Percentiles rank a stretch among this genome's conserved stretches.
phyloP scores from a whole-genome alignment of 371 early-diverging fungal species.

The Capillidium rhysosporum region DNA sequence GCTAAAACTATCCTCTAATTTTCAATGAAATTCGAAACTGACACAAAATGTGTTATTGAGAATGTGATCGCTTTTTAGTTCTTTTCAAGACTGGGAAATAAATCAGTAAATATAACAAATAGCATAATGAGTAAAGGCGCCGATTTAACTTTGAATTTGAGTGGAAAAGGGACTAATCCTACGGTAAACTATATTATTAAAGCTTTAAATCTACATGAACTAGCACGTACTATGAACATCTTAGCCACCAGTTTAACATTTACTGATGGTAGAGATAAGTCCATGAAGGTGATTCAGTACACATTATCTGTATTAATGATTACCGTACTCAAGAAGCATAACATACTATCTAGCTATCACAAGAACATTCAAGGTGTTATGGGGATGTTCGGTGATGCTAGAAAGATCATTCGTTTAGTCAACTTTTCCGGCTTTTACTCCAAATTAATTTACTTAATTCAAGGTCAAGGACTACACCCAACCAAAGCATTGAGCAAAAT shows the following conservation, averaged over 20 bases:
- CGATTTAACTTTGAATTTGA: no score
- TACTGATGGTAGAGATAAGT: conserved; percentile 63
- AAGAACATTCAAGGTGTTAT: conserved; percentile 24
- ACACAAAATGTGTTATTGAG: no score
- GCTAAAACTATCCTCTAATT: no score
- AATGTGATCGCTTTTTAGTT: no score
- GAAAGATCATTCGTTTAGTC: conserved; percentile 47
- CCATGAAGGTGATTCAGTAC: conserved; percentile 55
- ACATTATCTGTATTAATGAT: conserved; percentile 38
- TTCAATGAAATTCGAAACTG: no score
- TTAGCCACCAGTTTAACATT: conserved; percentile 16
- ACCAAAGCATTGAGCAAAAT: neutral
- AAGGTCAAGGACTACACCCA: neutral
- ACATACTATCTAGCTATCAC: conserved; percentile 16
- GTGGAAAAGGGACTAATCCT: no score
- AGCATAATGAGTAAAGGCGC: no score
- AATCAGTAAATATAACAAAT: no score
- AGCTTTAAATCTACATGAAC: neutral
- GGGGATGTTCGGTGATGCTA: conserved; percentile 41
- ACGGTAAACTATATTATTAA: neutral
- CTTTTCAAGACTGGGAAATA: no score
- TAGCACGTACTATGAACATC: neutral
- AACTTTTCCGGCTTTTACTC: conserved; percentile 32
- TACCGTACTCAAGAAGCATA: conserved; percentile 18
- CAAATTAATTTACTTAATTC: neutral